Conservation (phyloP, 805 yeast species). For the Saccharomycopsis fermentans region DNA sequence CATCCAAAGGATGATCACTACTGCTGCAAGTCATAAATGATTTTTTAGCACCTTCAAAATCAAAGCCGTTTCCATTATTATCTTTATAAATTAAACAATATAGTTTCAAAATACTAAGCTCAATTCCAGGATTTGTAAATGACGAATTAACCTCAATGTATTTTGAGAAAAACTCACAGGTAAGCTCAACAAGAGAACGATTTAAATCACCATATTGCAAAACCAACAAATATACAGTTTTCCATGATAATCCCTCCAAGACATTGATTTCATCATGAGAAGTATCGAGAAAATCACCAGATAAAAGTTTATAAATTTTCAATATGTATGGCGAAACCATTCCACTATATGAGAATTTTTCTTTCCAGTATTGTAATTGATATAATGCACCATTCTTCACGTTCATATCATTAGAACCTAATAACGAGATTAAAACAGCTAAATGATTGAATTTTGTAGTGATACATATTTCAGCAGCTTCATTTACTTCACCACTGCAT, state of each 20-base stretch:
- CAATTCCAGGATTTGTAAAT: conserved; percentile 5
- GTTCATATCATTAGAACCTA: conserved; percentile 59
- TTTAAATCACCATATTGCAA: conserved; percentile 54
- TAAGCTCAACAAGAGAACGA: conserved; percentile 25
- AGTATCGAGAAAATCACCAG: conserved; percentile 36
- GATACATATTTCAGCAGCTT: conserved; percentile 55
- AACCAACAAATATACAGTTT: conserved; percentile 44
- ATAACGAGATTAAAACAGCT: conserved; percentile 54
- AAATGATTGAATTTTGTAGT: conserved; percentile 58
- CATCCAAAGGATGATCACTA: conserved; percentile 22
- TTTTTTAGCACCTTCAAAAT: conserved; percentile 7
- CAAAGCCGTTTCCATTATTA: conserved; percentile 15
- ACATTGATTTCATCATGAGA: conserved; percentile 28
- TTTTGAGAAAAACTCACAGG: conserved; percentile 23
- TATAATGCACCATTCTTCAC: conserved; percentile 44
- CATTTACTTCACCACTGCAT: conserved; percentile 44
- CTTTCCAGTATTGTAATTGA: conserved; percentile 62
- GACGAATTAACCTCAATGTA: conserved; percentile 8
- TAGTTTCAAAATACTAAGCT: conserved; percentile 24
- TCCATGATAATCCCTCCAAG: conserved; percentile 51
- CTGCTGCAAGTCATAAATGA: conserved; percentile 13
- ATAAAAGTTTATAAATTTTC: conserved; percentile 53
- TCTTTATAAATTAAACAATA: conserved; percentile 20
- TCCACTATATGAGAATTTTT: conserved; percentile 27
- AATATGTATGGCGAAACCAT: conserved; percentile 45